Base-by-base conservation (phyloP, 495 filamentous ascomycete genomes). In the Trichoderma gamsii region DNA sequence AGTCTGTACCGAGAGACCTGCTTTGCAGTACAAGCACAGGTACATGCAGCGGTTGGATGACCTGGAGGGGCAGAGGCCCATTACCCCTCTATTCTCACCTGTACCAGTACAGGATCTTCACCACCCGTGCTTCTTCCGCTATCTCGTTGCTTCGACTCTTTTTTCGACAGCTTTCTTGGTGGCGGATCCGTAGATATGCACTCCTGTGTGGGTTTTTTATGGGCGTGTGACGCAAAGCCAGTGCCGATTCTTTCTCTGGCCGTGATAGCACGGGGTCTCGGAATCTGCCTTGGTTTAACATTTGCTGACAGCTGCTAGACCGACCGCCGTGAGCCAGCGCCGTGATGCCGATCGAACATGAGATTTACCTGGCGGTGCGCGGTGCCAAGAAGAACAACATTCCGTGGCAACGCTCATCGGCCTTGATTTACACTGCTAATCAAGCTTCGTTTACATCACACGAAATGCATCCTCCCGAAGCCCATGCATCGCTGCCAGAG, bases 311-410 rank as follows among this genome's bases (percentile, higher is more conserved):
- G 56, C 25, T 32, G 56, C n/a, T 61, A 27, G 27, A 32, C 6
- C 35, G 12, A 32, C 56, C 56, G 56, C 25, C 16, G 29, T 61
- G 23, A 32, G 56, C 9, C 56, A 23, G 56, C 35, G 56, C 56
- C 56, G 56, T 9, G 56, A 11, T 61, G 56, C 56, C 56, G 56
- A 61, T 61, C 56, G 16, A 32, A 38, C 35, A 3, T 61, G 56
- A 32, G 56, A 46, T 12, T 15, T 46, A 18, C 43, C 3, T 16
- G 18, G 43, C 43, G 35, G 2, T 7, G 43, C 43, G 13, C 43
- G n/a, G 49, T 21, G 49, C 49, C 49, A 21, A 52, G 49, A 52
- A 25, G 21, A 11, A 11, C 49, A 52, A 23, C 49, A 21, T 46
- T 46, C 18, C 43, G 43, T 46, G 43, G 43, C 43, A 46, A 46